Evolutionary conservation across 2,329 filamentous ascomycete genomes (phyloP).

Genomic region (Stachybotrys chlorohalonatus): DNA sequence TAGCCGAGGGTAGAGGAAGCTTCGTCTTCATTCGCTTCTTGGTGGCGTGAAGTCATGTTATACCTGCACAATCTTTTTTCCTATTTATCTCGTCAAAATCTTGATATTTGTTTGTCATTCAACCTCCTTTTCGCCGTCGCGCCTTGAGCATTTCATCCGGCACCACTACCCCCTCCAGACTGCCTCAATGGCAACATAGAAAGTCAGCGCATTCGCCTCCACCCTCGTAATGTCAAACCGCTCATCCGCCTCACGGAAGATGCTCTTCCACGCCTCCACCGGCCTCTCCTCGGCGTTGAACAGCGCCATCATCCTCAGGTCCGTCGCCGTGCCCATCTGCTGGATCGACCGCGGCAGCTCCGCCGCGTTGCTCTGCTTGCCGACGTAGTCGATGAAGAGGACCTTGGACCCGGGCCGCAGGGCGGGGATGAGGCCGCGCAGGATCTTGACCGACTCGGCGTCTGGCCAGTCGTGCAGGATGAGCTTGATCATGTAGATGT

Average conservation of each 20-base stretch:
- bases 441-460: slow-evolving; percentile 27
- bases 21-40: too few species aligned
- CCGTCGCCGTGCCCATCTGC: slow-evolving; percentile 30
- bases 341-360: slow-evolving; percentile 24
- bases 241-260: slow-evolving; percentile 36
- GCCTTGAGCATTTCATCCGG: too few species aligned
- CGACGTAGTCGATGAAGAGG: slow-evolving; percentile 28
- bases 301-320: slow-evolving; percentile 40
- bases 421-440: slow-evolving; percentile 31
- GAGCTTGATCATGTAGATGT: slow-evolving; percentile 42
- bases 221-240: neutral
- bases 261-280: slow-evolving; percentile 32
- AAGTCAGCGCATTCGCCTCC: neutral
- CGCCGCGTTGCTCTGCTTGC: slow-evolving; percentile 19
- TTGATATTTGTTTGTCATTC: too few species aligned
- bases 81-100: too few species aligned
- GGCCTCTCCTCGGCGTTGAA: slow-evolving; percentile 39
- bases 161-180: neutral
- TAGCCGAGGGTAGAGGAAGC: too few species aligned
- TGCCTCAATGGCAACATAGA: neutral
- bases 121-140: too few species aligned
- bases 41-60: too few species aligned
- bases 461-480: slow-evolving; percentile 50
- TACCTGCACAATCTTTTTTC: too few species aligned
- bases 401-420: slow-evolving; percentile 33